Base-by-base conservation (phyloP, 2,329 filamentous ascomycete genomes). In the Davidsoniella neocaledoniae region DNA sequence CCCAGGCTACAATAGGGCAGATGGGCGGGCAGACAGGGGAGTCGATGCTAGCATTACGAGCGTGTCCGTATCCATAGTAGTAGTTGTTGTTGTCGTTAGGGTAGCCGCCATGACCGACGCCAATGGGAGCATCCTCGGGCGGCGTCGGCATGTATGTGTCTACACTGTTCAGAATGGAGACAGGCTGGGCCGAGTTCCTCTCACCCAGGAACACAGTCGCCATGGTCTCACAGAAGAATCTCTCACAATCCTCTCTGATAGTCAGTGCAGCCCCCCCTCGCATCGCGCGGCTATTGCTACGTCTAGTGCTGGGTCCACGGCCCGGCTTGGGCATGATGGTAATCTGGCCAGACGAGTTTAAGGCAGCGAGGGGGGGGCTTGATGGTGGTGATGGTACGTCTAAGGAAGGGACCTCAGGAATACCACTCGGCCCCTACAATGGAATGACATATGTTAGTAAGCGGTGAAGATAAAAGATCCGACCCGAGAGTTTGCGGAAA, bases 211-310 rank as follows among this genome's bases (percentile, higher is more conserved):
- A 94, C 73, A 85, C 83, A 72, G 81, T 72, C 71, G 78, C 83
- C 80, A 94, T 85, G 76, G 81, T 82, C 82, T 90, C 86, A 72
- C 88, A 94, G 79, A 94, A 94, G 82, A 94, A 90, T 76, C 88
- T 95, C 87, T 94, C 88, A 94, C 88, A 94, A 86, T 94, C 87
- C 87, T 83, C 87, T 85, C 83, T 87, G 76, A 94, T 94, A 73
- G 81, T 81, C 70, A 85, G 79, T 83, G 86, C 80, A 81, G 87
- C 87, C 86, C 87, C 87, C 84, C 83, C 83, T 82, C 74, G 75
- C 64, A 76, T 72, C 64, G 68, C 67, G 63, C 65, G 63, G 61
- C 62, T 62, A 57, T 59, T 59, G 59, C 62, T 56, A 54, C 58
- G 63, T 59, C 64, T 63, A 58, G 62, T 17, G 21, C 44, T 38